Base-by-base conservation (phyloP, 2,329 filamentous ascomycete species). In the Hymenoscyphus salicellus region DNA sequence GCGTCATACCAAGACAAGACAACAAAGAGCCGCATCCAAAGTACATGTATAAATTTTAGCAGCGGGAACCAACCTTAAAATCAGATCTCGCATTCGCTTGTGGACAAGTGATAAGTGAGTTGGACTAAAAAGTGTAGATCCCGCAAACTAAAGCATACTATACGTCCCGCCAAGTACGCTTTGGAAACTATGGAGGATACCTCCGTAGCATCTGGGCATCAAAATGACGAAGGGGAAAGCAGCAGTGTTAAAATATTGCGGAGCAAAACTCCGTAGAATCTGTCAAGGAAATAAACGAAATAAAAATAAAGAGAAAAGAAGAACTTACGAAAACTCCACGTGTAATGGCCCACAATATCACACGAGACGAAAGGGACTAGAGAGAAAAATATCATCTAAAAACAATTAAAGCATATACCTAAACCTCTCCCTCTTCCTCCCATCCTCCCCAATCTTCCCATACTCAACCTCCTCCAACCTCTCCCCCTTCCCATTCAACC, bases 401-500 rank as follows among this genome's bases (percentile, higher is more conserved):
- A 46, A 23, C 3, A 49, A 28, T 60, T 26, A 60, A 46, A 60
- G 41, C 23, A 49, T 46, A 60, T 60, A 60, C 36, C 36, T 60
- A 60, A 60, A 60, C 58, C 16, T 32, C 38, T 36, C 32, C 38
- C 28, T 26, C 10, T 8, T 28, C 56, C n/a, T 36, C 10, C 58
- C 61, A 23, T 68, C 67, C 20, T 71, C 68, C 11, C 63, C 70
- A 56, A 67, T 58, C 41, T 59, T 63, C 16, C 66, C 70, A 43
- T 67, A 69, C 57, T 68, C 67, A 17, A 52, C 58, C 23, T 26
- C 62, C 2, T 33, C 41, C 23, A 20, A 38, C 8, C n/a, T 30
- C 23, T 26, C 26, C 20, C 17, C 56, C 55, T 32, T 68, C 2
- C 16, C 59, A 71, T 76, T 76, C 60, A 70, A 65, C 58, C 67